Evolutionary conservation across 2,329 filamentous ascomycete genomes (phyloP).

Genomic region (Penicillium sp.): DNA sequence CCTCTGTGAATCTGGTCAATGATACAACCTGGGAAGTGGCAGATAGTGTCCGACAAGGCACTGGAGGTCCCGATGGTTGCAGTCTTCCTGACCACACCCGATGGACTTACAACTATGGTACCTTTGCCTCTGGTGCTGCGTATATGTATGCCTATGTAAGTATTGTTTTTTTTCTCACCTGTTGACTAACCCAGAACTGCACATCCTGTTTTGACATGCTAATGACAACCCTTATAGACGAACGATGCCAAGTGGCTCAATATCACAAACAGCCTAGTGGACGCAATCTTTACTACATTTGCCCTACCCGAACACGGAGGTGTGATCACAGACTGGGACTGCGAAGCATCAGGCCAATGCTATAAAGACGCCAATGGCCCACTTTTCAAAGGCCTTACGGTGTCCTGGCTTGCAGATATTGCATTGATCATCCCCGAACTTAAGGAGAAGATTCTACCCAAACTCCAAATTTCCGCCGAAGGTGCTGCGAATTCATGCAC

Average conservation of each 20-base stretch:
- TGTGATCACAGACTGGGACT: not conserved
- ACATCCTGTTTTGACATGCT: not conserved
- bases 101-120: conserved; percentile 65
- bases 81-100: conserved; percentile 60
- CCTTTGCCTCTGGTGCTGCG: conserved; percentile 52
- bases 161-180: not conserved
- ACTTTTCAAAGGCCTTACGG: conserved; percentile 70
- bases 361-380: conserved; percentile 62
- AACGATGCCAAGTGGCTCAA: conserved; percentile 1
- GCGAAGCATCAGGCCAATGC: conserved; percentile 62
- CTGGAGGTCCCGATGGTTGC: conserved; percentile 53
- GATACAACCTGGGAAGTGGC: conserved; percentile 59
- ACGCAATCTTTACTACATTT: conserved; percentile 1
- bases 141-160: conserved; percentile 6
- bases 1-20: conserved; percentile 58
- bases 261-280: not conserved
- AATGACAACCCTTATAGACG: not conserved
- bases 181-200: not conserved
- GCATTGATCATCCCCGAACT: conserved; percentile 62
- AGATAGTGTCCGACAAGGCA: conserved; percentile 56
- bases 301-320: not conserved
- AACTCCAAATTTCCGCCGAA: conserved; percentile 57
- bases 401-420: conserved; percentile 62
- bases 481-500: conserved; percentile 63
- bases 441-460: conserved; percentile 54